phyloP scores from a whole-genome alignment of 441 rosid species.

The Erysimum cheiri region DNA sequence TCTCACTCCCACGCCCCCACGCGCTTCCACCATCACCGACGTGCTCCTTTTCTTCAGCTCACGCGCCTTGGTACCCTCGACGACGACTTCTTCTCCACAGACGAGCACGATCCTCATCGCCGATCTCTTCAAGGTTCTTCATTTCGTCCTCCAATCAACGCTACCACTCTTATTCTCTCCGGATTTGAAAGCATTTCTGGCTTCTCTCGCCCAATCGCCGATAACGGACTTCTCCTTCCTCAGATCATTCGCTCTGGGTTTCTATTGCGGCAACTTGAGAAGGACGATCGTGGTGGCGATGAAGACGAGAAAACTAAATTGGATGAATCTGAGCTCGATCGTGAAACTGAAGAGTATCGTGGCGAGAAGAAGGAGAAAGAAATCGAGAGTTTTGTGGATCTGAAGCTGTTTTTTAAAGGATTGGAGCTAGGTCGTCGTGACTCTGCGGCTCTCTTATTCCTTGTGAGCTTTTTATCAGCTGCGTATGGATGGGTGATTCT shows the following conservation, averaged over 20 bases:
- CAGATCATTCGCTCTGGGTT: conserved; percentile 67
- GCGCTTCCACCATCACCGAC: conserved; percentile 53
- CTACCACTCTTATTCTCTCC: conserved; percentile 57
- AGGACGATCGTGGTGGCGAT: background rate
- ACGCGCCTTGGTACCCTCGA: conserved; percentile 84
- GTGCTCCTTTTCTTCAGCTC: conserved; percentile 82
- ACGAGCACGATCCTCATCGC: conserved; percentile 59
- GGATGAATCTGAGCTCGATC: conserved; percentile 37
- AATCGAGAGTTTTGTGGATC: conserved; percentile 57
- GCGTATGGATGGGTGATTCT: conserved; percentile 96
- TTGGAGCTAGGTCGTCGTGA: conserved; percentile 80
- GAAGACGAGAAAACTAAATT: conserved; percentile 18
- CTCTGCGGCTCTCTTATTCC: conserved; percentile 69
- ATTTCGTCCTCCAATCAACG: conserved; percentile 56
- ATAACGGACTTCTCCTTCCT: conserved; percentile 64
- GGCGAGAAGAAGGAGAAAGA: conserved; percentile 50
- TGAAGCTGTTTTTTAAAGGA: conserved; percentile 68
- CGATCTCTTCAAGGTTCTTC: conserved; percentile 50
- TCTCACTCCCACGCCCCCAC: conserved; percentile 37
- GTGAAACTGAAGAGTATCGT: conserved; percentile 17
- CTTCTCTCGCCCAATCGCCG: conserved; percentile 57
- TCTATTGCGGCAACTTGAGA: conserved; percentile 50
- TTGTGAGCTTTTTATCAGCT: conserved; percentile 81
- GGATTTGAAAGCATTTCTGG: conserved; percentile 61
- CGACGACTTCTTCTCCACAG: conserved; percentile 84